Conservation (phyloP, 306 rosid species). For the Mucuna pruriens region DNA sequence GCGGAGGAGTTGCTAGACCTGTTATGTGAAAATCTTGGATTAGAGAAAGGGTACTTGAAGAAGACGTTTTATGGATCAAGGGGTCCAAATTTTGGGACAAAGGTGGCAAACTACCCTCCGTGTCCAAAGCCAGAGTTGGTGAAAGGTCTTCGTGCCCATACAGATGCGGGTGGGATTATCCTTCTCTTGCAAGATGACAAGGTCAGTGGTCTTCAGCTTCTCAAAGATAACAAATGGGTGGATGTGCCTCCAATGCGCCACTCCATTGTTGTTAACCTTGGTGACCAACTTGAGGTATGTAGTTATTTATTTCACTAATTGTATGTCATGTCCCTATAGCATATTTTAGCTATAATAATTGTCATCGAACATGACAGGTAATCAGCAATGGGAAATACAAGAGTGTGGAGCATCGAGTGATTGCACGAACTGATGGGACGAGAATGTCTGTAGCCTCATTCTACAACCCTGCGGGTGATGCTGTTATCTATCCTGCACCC, state of each 20-base stretch:
- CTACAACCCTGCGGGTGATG: slow-evolving; percentile 77
- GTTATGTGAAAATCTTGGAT: slow-evolving; percentile 76
- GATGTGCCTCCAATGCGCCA: slow-evolving; percentile 85
- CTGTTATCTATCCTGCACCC: slow-evolving; percentile 77
- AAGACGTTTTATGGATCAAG: slow-evolving; percentile 63
- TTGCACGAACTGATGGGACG: slow-evolving; percentile 58
- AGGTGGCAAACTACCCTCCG: slow-evolving; percentile 76
- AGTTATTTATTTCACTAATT: neutral
- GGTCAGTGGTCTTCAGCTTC: slow-evolving; percentile 78
- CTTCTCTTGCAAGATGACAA: slow-evolving; percentile 81
- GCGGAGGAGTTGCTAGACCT: slow-evolving; percentile 72
- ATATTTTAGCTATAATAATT: neutral
- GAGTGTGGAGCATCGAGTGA: slow-evolving; percentile 80
- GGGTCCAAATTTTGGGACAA: slow-evolving; percentile 76
- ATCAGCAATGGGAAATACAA: slow-evolving; percentile 80
- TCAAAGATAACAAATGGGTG: slow-evolving; percentile 68
- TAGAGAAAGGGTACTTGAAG: slow-evolving; percentile 64
- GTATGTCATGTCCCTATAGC: neutral
- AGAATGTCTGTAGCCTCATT: slow-evolving; percentile 83
- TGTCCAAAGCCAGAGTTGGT: slow-evolving; percentile 78
- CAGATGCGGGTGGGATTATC: slow-evolving; percentile 81
- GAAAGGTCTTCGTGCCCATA: slow-evolving; percentile 81
- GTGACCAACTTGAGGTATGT: slow-evolving; percentile 76
- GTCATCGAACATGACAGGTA: slow-evolving; percentile 44
- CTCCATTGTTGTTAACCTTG: slow-evolving; percentile 75